Percentiles rank a stretch among this genome's conserved stretches.
Evolutionary conservation across 345 rosid genomes (phyloP).

Genomic region (Eucalyptus albens): DNA sequence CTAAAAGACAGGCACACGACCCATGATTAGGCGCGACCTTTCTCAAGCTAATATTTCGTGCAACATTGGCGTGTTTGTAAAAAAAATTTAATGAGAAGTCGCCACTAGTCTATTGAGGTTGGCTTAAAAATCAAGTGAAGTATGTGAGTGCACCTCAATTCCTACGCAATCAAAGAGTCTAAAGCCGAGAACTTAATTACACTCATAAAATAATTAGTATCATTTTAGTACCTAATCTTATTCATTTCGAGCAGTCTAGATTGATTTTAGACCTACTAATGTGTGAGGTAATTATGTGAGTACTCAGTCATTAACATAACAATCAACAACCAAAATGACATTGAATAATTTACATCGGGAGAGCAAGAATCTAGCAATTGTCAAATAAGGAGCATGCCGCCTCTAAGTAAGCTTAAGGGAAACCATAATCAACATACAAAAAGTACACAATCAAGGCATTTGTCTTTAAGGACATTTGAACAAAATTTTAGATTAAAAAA

Average conservation of each 20-base stretch:
- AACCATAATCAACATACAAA: too few relatives aligned
- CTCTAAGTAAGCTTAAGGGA: too few relatives aligned
- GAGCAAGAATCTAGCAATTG: too few relatives aligned
- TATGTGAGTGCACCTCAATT: too few relatives aligned
- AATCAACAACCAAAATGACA: rapidly evolving
- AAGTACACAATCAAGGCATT: too few relatives aligned
- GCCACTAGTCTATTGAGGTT: rapidly evolving
- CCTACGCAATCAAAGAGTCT: too few relatives aligned
- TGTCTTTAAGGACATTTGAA: rapidly evolving
- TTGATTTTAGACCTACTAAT: too few relatives aligned
- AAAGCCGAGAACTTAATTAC: rapidly evolving
- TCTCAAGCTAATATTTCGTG: rapidly evolving
- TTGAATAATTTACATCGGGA: rapidly evolving
- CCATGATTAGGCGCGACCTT: rapidly evolving
- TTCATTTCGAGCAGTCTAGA: too few relatives aligned
- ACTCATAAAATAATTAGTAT: rapidly evolving
- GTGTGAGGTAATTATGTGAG: rapidly evolving
- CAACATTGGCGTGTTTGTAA: rapidly evolving
- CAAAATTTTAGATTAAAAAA: too few relatives aligned
- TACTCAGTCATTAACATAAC: rapidly evolving
- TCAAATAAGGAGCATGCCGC: too few relatives aligned
- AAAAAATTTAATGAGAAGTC: rapidly evolving
- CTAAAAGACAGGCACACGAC: rapidly evolving
- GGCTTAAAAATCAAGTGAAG: rapidly evolving
- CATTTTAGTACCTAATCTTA: rapidly evolving